A percentile compares a stretch with the other conserved stretches of the same genome.
Evolutionary conservation across 148 eudicot species (phyloP).

Genomic region (Fallopia convolvulus): DNA sequence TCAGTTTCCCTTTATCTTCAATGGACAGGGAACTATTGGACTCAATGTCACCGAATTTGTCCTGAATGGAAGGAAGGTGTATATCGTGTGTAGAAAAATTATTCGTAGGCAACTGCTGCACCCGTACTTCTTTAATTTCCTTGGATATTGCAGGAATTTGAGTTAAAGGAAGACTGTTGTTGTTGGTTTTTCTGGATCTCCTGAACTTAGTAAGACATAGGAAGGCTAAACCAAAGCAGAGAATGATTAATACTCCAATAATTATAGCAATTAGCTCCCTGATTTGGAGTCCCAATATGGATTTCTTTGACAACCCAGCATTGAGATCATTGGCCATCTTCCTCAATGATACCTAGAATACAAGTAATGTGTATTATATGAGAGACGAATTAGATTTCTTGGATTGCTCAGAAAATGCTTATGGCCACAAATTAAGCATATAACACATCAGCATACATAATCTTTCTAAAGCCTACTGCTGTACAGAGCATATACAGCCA

Average conservation of each 20-base stretch:
- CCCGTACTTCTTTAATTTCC: conserved; percentile 57
- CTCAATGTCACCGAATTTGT: conserved; percentile 49
- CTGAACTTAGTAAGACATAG: conserved; percentile 49
- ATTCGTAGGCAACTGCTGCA: conserved; percentile 38
- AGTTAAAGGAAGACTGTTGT: conserved; percentile 34
- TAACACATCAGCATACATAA: neutral
- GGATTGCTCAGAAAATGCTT: neutral
- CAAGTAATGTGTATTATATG: neutral
- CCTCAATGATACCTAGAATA: conserved; percentile 21
- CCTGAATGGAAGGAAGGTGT: conserved; percentile 41
- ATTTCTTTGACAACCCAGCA: conserved; percentile 30
- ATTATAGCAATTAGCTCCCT: conserved; percentile 52
- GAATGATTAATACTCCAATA: conserved; percentile 38
- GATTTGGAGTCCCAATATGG: conserved; percentile 42
- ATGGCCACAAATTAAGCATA: neutral
- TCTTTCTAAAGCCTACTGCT: neutral
- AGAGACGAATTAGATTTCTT: neutral
- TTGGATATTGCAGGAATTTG: conserved; percentile 56
- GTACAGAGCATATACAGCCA: conserved; percentile 1
- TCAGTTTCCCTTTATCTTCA: conserved; percentile 41
- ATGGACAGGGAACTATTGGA: conserved; percentile 38
- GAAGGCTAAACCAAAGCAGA: conserved; percentile 35
- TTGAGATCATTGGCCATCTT: conserved; percentile 43
- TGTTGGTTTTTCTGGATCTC: conserved; percentile 36
- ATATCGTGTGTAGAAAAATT: conserved; percentile 31